Evolutionary conservation across 768 basidiomycete species (phyloP).

Genomic region (Hericium rajendrae): DNA sequence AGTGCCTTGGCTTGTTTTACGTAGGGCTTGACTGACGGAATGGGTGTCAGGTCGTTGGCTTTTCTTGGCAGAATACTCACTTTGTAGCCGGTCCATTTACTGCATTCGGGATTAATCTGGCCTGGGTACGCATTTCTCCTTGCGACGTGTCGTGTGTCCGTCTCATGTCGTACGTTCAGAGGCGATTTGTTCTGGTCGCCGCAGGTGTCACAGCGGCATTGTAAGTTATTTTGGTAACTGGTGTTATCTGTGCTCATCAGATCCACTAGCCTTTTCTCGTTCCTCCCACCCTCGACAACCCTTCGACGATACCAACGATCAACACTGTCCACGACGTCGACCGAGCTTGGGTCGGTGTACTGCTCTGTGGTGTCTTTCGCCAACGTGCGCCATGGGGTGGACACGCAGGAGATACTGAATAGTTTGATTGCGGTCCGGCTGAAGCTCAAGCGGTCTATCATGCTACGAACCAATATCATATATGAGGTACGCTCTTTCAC

Average conservation of each 20-base stretch:
- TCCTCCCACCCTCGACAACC: conserved; percentile 66
- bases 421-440: conserved; percentile 65
- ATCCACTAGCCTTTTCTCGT: conserved; percentile 47
- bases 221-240: conserved; percentile 29
- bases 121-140: conserved; percentile 44
- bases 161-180: conserved; percentile 24
- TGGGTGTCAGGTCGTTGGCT: conserved; percentile 53
- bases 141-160: not conserved
- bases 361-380: conserved; percentile 72
- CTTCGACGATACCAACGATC: conserved; percentile 66
- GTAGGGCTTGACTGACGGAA: not conserved
- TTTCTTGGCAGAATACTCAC: conserved; percentile 59
- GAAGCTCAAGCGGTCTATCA: conserved; percentile 57
- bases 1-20: conserved; percentile 12
- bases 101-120: conserved; percentile 55
- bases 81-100: conserved; percentile 37
- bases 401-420: conserved; percentile 46
- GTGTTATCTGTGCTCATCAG: conserved; percentile 1
- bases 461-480: conserved; percentile 45
- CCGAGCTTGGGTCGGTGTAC: conserved; percentile 61
- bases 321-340: conserved; percentile 56
- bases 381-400: conserved; percentile 39
- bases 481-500: conserved; percentile 45
- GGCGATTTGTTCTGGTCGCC: conserved; percentile 59
- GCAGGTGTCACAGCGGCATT: conserved; percentile 71